Percentiles rank a stretch among this genome's conserved stretches.
Conservation (phyloP, 352 stramenopile species). For the Thalassiosira hispida region DNA sequence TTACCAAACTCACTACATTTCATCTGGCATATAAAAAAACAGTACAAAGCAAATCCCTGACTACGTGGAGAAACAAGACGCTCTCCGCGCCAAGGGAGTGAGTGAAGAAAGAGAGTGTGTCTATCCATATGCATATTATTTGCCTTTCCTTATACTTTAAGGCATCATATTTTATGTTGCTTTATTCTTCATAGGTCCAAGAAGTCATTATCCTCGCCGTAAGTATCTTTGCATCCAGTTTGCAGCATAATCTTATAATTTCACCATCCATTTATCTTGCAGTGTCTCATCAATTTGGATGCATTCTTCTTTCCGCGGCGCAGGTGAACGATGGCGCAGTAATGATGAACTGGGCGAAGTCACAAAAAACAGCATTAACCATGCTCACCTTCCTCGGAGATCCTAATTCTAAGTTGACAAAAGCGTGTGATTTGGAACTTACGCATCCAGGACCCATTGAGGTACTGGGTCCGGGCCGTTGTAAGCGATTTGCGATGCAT, state of each 20-base stretch:
- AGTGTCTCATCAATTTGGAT: neutral
- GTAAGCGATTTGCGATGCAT: conserved; percentile 79
- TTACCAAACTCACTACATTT: too few species aligned
- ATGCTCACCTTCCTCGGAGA: conserved; percentile 77
- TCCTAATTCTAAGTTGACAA: conserved; percentile 69
- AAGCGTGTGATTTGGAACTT: conserved; percentile 77
- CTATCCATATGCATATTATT: neutral
- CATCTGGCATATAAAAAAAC: neutral
- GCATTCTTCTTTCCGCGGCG: neutral
- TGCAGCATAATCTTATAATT: too few species aligned
- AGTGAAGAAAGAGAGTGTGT: neutral
- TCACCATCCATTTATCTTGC: neutral
- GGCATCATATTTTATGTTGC: neutral
- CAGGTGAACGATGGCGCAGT: conserved; percentile 49
- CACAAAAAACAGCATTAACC: conserved; percentile 64
- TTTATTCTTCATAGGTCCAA: conserved; percentile 2
- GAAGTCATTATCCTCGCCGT: conserved; percentile 55
- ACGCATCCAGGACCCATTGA: conserved; percentile 66
- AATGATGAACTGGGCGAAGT: conserved; percentile 80
- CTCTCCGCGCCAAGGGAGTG: conserved; percentile 59
- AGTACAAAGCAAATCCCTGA: conserved; percentile 78
- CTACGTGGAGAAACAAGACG: conserved; percentile 81
- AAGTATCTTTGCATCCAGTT: neutral
- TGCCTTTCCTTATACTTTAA: neutral
- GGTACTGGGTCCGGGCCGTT: conserved; percentile 64